Base-by-base conservation (phyloP, 163 green algal genomes). In the Scenedesmus sp. region DNA sequence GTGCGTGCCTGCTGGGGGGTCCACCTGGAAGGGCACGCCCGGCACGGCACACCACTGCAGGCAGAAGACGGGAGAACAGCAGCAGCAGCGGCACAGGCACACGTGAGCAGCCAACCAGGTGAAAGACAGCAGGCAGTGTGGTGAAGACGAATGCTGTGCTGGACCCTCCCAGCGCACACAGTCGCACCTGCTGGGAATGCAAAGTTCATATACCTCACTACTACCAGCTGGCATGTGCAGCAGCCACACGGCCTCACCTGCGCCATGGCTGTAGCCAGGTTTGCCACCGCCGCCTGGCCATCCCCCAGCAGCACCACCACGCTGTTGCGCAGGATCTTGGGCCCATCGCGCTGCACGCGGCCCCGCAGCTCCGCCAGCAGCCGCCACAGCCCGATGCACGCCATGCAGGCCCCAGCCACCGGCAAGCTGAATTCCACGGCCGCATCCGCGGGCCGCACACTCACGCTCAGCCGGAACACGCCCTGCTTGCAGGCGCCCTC, bases 401-500 rank as follows among this genome's bases (percentile, higher is more conserved):
- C 90, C 90, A 93, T 93, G 83, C 90, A 85, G 0, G 90, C 52
- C 26, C 90, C 84, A 7, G 52, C 57, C 18, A 86, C 83, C 1
- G 90, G 90, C 73, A 93, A 34, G 16, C 9, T 81, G 70, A 93
- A 93, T 73, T 90, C 83, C 1, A 90, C 84, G 3, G 46, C 66
- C 46, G 84, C 8, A 2, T 85, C 60, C n/a, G 26, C 66, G 6
- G 66, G 13, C 18, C 60, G 67, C 54, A 93, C 83, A 23, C 56
- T 64, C 23, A 90, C 90, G 55, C 54, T 64, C 13, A 90, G 59
- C 90, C 73, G 86, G 84, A 93, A 90, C 84, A 93, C 70, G 13
- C 90, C 90, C 34, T 86, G 56, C 84, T 86, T 85, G 86, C 90
- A 93, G 26, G 90, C 90, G 3, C 52, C 90, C 60, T 93, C 84